Percentiles rank a stretch among this genome's conserved stretches.
Conservation (phyloP, 768 basidiomycete species). For the Hericium coralloides region DNA sequence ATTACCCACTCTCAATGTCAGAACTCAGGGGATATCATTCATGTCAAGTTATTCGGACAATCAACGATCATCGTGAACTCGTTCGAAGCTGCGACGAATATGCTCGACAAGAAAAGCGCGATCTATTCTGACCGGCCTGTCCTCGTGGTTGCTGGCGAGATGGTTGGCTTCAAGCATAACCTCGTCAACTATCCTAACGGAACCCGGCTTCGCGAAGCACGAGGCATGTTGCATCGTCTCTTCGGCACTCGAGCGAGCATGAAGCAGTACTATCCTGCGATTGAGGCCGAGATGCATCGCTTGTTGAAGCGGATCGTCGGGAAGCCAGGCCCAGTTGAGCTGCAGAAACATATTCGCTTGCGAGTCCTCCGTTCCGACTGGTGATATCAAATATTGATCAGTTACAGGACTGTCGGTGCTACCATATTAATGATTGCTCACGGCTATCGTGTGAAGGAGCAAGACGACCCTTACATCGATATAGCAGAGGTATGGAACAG, state of each 20-base stretch:
- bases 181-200: conserved; percentile 14
- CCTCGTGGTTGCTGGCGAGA: conserved; percentile 13
- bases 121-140: conserved; percentile 17
- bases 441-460: conserved; percentile 11
- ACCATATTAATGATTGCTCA: conserved; percentile 13
- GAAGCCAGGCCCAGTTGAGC: conserved; percentile 5
- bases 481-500: conserved; percentile 16
- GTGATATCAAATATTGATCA: not conserved
- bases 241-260: conserved; percentile 12
- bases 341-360: conserved; percentile 13
- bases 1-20: no score
- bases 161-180: conserved; percentile 11
- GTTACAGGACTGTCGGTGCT: conserved; percentile 10
- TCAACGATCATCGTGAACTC: conserved; percentile 14
- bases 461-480: conserved; percentile 14
- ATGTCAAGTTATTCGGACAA: no score
- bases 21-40: no score
- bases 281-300: conserved; percentile 10
- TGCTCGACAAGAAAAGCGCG: conserved; percentile 19
- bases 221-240: conserved; percentile 11
- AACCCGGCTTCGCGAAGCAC: conserved; percentile 10
- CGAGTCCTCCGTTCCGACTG: not conserved
- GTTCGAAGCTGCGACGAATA: conserved; percentile 10
- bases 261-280: conserved; percentile 9
- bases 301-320: conserved; percentile 7